Conservation (phyloP, 768 basidiomycete genomes). For the Mycena galericulata region DNA sequence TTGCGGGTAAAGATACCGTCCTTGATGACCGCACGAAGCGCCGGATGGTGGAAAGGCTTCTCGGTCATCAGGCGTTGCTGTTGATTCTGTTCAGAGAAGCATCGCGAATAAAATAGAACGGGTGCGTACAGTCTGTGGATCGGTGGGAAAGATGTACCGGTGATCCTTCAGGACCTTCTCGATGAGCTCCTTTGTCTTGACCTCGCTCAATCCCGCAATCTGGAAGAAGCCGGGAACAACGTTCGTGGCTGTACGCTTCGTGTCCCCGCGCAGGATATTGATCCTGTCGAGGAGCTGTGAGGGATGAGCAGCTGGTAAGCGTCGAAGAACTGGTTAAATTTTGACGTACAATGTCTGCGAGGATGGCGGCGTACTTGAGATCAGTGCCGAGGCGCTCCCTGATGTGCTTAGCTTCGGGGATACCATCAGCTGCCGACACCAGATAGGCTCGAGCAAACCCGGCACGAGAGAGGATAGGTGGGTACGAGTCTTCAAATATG, state of each 20-base stretch:
- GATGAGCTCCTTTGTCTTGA: background rate
- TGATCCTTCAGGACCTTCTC: constrained; percentile 22
- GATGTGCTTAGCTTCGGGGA: background rate
- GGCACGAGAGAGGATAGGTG: background rate
- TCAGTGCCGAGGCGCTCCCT: background rate
- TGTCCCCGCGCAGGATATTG: constrained; percentile 4
- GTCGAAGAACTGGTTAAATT: background rate
- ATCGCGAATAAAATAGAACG: too few relatives aligned
- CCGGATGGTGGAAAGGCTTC: too few relatives aligned
- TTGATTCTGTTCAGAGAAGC: too few relatives aligned
- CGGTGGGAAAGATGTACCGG: constrained; percentile 10
- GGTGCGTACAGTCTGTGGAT: background rate
- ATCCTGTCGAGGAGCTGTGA: constrained; percentile 15
- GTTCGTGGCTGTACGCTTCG: constrained; percentile 6
- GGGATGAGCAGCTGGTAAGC: background rate
- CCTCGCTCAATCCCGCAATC: background rate
- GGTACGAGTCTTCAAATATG: background rate
- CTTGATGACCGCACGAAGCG: too few relatives aligned
- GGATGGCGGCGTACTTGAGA: background rate
- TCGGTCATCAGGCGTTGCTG: too few relatives aligned
- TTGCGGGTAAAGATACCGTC: too few relatives aligned
- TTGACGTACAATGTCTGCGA: constrained; percentile 11
- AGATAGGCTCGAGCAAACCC: background rate
- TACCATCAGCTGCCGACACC: background rate
- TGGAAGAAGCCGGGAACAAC: background rate